A percentile compares a stretch with the other conserved stretches of the same genome.
Conservation (phyloP, 2,329 filamentous ascomycete genomes). For the Curvularia hawaiiensis region DNA sequence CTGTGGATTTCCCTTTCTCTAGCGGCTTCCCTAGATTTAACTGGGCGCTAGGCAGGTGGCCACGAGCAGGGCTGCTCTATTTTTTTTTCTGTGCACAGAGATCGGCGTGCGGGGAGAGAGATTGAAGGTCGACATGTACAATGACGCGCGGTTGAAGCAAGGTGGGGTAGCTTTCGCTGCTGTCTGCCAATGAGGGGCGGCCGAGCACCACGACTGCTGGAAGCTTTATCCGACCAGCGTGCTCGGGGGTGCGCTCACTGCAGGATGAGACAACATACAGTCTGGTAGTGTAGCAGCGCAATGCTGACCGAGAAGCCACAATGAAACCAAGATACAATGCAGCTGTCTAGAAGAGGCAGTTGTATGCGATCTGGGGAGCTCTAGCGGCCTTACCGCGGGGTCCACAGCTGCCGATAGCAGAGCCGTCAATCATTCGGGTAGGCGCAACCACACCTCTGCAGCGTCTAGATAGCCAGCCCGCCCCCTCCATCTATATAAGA, state of each 20-base stretch:
- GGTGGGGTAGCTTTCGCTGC: slow-evolving; percentile 21
- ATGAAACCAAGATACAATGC: not conserved
- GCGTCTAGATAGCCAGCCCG: slow-evolving; percentile 28
- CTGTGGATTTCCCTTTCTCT: not conserved
- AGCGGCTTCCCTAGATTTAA: not conserved
- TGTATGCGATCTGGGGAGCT: slow-evolving; percentile 28
- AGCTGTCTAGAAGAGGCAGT: slow-evolving; percentile 31
- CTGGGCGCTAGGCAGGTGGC: not conserved
- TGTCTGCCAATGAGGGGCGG: slow-evolving; percentile 1
- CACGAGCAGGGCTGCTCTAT: not conserved
- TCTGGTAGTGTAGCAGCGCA: not conserved
- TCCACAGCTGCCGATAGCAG: slow-evolving; percentile 14
- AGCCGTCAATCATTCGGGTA: slow-evolving; percentile 10
- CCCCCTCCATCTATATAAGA: slow-evolving; percentile 23
- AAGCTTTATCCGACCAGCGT: slow-evolving; percentile 1
- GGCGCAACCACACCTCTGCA: slow-evolving; percentile 15
- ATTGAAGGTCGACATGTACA: slow-evolving; percentile 1
- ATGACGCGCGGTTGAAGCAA: slow-evolving; percentile 5
- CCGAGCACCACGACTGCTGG: slow-evolving; percentile 14
- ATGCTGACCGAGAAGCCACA: not conserved
- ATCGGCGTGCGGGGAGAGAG: not conserved
- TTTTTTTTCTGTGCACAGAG: not conserved
- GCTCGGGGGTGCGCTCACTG: not conserved
- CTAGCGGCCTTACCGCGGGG: slow-evolving; percentile 33
- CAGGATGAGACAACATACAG: not conserved